A percentile compares a stretch with the other conserved stretches of the same genome.
These are phyloP conservation scores for Lactarius quietus DNA, from an alignment of 768 basidiomycete species.

Conservation along the genomic window DNA sequence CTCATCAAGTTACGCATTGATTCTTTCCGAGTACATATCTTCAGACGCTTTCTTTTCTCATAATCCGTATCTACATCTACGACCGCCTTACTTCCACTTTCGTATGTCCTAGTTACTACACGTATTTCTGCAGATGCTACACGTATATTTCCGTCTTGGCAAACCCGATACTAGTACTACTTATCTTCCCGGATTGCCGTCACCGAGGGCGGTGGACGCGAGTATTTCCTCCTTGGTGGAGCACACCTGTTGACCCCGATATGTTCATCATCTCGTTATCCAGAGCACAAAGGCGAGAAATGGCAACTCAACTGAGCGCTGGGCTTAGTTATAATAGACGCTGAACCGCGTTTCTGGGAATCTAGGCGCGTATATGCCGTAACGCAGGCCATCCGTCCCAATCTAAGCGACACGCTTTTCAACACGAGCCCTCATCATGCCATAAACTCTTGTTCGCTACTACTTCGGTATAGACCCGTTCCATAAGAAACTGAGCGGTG, in stretches of 20 bases:
- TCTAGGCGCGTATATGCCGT: not conserved
- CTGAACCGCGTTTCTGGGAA: not conserved
- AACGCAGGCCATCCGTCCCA: not conserved
- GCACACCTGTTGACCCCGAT: not conserved
- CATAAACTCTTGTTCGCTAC: not conserved
- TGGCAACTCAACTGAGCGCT: not conserved
- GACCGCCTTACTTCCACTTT: conserved; percentile 7
- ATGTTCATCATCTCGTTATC: not conserved
- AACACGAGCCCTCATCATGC: not conserved
- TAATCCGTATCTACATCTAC: conserved; percentile 15
- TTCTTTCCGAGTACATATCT: not conserved
- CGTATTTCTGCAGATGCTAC: conserved; percentile 7
- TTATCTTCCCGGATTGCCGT: not conserved
- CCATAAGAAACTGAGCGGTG: no score
- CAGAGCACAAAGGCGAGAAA: not conserved
- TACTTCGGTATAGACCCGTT: not conserved
- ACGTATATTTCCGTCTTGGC: not conserved
- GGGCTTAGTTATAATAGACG: not conserved
- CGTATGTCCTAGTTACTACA: not conserved
- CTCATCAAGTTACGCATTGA: no score
- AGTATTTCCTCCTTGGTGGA: not conserved
- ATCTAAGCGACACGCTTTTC: not conserved
- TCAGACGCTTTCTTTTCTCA: conserved; percentile 6
- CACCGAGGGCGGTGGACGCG: not conserved
- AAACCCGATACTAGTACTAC: no score